Evolutionary conservation across 2,329 filamentous ascomycete genomes (phyloP), one percentile per base, ranked within the genome.

Genomic region (Diaporthe ampelina): DNA sequence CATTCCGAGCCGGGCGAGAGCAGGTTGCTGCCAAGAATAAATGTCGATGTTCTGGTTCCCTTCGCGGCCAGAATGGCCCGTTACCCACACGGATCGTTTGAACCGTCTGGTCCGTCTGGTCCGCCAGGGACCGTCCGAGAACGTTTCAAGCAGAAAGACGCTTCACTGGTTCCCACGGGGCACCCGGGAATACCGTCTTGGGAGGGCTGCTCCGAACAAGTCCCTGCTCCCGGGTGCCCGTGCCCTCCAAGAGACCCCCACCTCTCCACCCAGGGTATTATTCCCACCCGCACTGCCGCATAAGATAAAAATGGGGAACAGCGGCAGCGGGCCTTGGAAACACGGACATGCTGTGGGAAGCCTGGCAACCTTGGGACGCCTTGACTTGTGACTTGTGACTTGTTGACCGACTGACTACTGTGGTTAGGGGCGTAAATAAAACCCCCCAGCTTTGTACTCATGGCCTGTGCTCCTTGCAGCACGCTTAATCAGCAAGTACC

Each of bases 111-210:
- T 37, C 48, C 48, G 63, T 37, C 32, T 68, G 45, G 63, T 9
- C 63, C 32, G 29, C 24, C 63, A 40, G 63, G 7, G 7, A 40
- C 32, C 63, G 63, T 40, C 48, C 63, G 48, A 52, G 45, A 32
- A 40, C 63, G 63, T 68, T 68, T 68, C 63, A 54, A 67, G 21
- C 63, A 67, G 45, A 50, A 48, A 52, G 63, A 67, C 45, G 29
- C 45, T 50, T 52, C 15, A 21, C 45, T 19, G 17, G 43, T 26
- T 21, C 43, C 61, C 61, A 37, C 61, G 59, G 61, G 61, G 19
- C 61, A 24, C 61, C 40, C 45, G 63, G 63, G 63, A 67, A 52
- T 37, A 67, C 63, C 63, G 63, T 54, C 63, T 40, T 68, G n/a
- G 48, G 32, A 21, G 15, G n/a, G 19, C 32, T 54, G 63, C 63